Evolutionary conservation across 106 monocot genomes (phyloP), one percentile per base, ranked within the genome.

Genomic region (Chionographis japonica): DNA sequence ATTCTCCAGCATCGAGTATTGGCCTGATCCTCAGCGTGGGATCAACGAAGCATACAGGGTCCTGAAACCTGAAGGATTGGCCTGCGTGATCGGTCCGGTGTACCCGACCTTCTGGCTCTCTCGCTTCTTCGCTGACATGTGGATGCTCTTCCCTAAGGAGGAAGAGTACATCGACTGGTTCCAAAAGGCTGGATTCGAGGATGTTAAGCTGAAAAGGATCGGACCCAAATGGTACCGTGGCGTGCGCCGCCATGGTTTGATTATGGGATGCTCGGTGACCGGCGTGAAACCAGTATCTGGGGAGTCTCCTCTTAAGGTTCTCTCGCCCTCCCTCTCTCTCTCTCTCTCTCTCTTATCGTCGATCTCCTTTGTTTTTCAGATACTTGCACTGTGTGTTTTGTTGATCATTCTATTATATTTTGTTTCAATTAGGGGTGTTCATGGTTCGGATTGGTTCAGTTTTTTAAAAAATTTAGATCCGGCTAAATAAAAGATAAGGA

Each of bases 151-250:
- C 46, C 94, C 94, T 0, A 94, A 81, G 75, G 94, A 94, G 58
- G 94, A 94, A 77, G 94, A 94, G 73, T 94, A 94, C 62, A 82
- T 90, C 19, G 90, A 94, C 7, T 94, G 94, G 94, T 94, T 94
- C 73, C 70, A 86, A 50, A 94, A 90, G 63, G 94, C 94, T 56
- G 94, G 94, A 40, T 94, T 94, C 72, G 62, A 90, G 43, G 90
- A 90, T 68, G 94, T 94, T 27, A 84, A 84, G 55, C 50, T 94
- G 57, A 94, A 94, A 65, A 84, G 90, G 54, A 94, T 94, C 41
- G 94, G 94, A 39, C 94, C 94, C 9, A 94, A 94, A 60, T 94
- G 94, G 94, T 94, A 94, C 56, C 86, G 94, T 49, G 94, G 94
- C 61, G 94, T 90, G 12, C 86, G 94, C 14, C 73, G 94, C 9